Base-by-base conservation (phyloP, 2,329 filamentous ascomycete species). In the Madurella fahalii region DNA sequence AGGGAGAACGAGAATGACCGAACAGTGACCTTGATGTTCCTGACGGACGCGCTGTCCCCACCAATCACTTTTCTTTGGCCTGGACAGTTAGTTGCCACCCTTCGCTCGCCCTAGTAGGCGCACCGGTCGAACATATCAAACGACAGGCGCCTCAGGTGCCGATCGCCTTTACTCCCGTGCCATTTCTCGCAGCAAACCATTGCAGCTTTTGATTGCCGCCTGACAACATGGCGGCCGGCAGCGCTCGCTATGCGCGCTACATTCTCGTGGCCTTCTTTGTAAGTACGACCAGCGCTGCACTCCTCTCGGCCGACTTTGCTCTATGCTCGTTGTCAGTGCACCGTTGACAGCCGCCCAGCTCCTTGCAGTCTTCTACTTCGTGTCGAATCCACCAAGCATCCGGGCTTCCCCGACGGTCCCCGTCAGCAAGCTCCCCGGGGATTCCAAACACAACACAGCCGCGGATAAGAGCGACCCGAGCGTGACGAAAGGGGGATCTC, bases 221-320 rank as follows among this genome's bases (percentile, higher is more conserved):
- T 20, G 17, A 8, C 50, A 60, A 40, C 53, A 82, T 80, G 78
- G 85, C 85, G 73, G 81, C 84, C 57, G 85, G 85, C 69, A 85
- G 82, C 63, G 83, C 86, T 72, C 85, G 88, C 73, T 90, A 90
- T 67, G 74, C 85, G 78, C 82, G 84, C 78, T 86, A 85, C 73
- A 79, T 96, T 70, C 79, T 94, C 68, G 84, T 95, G 67, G 89
- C 90, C 56, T 81, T 91, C 68, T 86, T 95, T 68, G 92, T 95
- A 81, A 68, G 87, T 79, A 12, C n/a, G 34, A 37, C 34, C 9
- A n/a, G 34, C 34, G 13, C 17, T 30, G 18, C 16, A n/a, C 31
- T 48, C n/a, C 9, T 9, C 12, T 44, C 17, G 43, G 39, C 49
- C 56, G 37, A 37, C 11, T 15, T 4, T 15, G 9, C 34, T 12